Evolutionary conservation across 345 rosid species (phyloP).

Genomic region (Lumnitzera racemosa): DNA sequence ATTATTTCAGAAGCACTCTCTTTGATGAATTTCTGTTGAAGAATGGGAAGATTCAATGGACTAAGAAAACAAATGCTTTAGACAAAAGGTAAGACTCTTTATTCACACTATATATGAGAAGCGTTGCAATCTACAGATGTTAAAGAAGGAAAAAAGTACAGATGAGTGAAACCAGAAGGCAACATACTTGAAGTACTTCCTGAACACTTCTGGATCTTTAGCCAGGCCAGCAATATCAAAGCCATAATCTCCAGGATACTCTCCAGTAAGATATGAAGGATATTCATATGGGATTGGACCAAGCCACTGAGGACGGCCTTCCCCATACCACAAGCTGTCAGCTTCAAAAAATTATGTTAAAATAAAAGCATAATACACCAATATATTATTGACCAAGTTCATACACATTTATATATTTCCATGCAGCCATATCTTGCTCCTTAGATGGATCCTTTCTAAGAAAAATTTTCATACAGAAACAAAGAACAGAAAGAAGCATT

Average conservation of each 20-base stretch:
- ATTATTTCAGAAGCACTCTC: too few species aligned
- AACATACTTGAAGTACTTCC: conserved; percentile 69
- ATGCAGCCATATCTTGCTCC: too few species aligned
- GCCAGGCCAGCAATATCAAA: conserved; percentile 80
- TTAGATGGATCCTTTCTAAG: too few species aligned
- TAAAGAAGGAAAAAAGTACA: background rate
- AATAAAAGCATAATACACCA: conserved; percentile 1
- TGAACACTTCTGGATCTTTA: conserved; percentile 51
- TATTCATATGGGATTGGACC: conserved; percentile 80
- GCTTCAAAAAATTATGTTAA: conserved; percentile 11
- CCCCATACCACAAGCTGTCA: conserved; percentile 84
- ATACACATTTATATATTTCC: too few species aligned
- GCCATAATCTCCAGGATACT: conserved; percentile 89
- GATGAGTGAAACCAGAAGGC: conserved; percentile 1
- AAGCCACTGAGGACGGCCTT: conserved; percentile 89
- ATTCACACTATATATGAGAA: too few species aligned
- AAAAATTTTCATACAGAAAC: too few species aligned
- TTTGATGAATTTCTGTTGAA: too few species aligned
- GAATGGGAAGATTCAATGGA: too few species aligned
- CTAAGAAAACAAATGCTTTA: too few species aligned
- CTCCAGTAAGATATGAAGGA: conserved; percentile 70
- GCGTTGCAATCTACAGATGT: too few species aligned
- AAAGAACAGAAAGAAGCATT: too few species aligned
- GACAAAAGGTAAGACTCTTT: too few species aligned
- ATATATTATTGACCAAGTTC: background rate